phyloP scores from a whole-genome alignment of 2,329 filamentous ascomycete genomes.

The Colletotrichum tabaci region DNA sequence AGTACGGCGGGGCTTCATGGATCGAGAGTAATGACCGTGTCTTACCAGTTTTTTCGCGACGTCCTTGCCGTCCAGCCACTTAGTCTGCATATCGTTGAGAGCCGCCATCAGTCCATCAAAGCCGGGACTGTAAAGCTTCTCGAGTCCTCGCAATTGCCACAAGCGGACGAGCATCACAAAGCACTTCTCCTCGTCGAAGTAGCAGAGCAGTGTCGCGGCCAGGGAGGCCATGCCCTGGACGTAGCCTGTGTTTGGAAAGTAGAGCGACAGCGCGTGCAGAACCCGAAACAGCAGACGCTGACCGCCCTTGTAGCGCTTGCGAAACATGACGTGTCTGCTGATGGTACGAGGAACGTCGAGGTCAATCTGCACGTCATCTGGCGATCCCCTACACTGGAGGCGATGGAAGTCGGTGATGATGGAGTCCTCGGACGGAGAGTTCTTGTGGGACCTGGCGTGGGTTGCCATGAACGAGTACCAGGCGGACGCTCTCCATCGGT shows the following conservation, averaged over 20 bases:
- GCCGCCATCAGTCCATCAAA: slow-evolving; percentile 91
- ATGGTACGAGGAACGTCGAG: slow-evolving; percentile 97
- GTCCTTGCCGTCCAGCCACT: slow-evolving; percentile 85
- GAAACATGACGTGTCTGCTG: slow-evolving; percentile 97
- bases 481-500: slow-evolving; percentile 92
- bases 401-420: slow-evolving; percentile 81
- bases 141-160: slow-evolving; percentile 90
- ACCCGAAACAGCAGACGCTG: slow-evolving; percentile 94
- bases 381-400: slow-evolving; percentile 80
- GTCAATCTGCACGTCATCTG: slow-evolving; percentile 97
- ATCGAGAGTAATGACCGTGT: slow-evolving; percentile 43
- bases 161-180: slow-evolving; percentile 98
- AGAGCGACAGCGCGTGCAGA: slow-evolving; percentile 90
- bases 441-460: slow-evolving; percentile 77
- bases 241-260: slow-evolving; percentile 92
- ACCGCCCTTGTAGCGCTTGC: slow-evolving; percentile 89
- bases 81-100: slow-evolving; percentile 85
- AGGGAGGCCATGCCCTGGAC: slow-evolving; percentile 98
- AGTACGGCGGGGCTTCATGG: slow-evolving; percentile 7
- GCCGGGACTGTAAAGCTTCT: slow-evolving; percentile 85
- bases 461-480: slow-evolving; percentile 94
- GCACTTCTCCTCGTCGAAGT: slow-evolving; percentile 94
- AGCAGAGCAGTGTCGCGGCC: slow-evolving; percentile 92
- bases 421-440: slow-evolving; percentile 78
- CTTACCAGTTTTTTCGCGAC: slow-evolving; percentile 86